phyloP scores from a whole-genome alignment of 768 basidiomycete species.

The Rhodotorula paludigena region DNA sequence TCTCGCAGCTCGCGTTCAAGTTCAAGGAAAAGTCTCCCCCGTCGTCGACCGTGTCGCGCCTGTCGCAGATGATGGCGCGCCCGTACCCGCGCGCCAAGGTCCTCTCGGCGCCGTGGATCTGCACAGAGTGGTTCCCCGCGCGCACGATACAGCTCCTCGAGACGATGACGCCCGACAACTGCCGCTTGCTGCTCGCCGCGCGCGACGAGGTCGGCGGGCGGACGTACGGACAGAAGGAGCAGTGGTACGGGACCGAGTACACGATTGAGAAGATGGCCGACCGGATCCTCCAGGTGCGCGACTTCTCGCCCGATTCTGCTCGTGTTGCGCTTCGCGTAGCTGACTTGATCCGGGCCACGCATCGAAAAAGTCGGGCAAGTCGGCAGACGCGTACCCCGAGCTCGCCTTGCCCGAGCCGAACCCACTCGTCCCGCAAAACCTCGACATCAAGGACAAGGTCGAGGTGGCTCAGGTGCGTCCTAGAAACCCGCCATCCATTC shows the following conservation, averaged over 20 bases:
- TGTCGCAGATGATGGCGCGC: slow-evolving; percentile 69
- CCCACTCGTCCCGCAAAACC: slow-evolving; percentile 79
- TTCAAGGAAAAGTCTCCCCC: slow-evolving; percentile 80
- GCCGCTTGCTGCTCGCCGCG: slow-evolving; percentile 73
- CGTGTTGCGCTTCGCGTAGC: neutral
- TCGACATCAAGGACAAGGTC: slow-evolving; percentile 69
- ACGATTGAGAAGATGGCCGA: slow-evolving; percentile 55
- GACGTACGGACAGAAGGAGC: slow-evolving; percentile 58
- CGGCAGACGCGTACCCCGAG: slow-evolving; percentile 60
- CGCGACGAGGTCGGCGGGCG: slow-evolving; percentile 61
- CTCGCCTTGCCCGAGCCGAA: slow-evolving; percentile 78
- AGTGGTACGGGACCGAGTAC: slow-evolving; percentile 89
- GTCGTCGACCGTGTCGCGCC: slow-evolving; percentile 69
- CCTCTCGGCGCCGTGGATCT: slow-evolving; percentile 64
- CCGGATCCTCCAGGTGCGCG: slow-evolving; percentile 56
- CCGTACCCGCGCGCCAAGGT: slow-evolving; percentile 74
- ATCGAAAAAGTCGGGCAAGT: slow-evolving; percentile 14
- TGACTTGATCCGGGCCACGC: no score
- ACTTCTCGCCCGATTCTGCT: neutral
- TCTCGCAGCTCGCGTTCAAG: slow-evolving; percentile 71
- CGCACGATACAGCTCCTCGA: slow-evolving; percentile 64
- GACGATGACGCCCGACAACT: slow-evolving; percentile 53
- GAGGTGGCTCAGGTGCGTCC: slow-evolving; percentile 61
- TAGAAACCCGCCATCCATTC: no score
- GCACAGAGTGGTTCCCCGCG: slow-evolving; percentile 67